Conservation (phyloP, 306 rosid species). For the Corylus americana region DNA sequence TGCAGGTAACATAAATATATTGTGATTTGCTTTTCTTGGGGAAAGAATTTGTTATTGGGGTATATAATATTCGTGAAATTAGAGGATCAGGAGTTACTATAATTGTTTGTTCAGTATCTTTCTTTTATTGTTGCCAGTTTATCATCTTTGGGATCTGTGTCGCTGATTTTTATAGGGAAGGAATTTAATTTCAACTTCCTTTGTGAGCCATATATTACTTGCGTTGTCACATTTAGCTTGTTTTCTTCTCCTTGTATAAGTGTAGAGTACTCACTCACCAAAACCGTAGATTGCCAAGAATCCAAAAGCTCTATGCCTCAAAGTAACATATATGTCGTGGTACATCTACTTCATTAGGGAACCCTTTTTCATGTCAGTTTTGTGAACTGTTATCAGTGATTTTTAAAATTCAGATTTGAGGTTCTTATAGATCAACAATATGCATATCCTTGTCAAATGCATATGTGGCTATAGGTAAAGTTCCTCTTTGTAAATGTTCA, state of each 20-base stretch:
- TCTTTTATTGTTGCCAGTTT: not conserved
- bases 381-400: not conserved
- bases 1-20: conserved; percentile 65
- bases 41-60: too few species aligned
- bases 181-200: not conserved
- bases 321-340: not conserved
- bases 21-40: conserved; percentile 9
- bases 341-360: not conserved
- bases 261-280: not conserved
- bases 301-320: not conserved
- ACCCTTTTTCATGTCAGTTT: not conserved
- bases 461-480: not conserved
- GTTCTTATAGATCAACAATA: not conserved
- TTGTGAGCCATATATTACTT: not conserved
- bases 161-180: not conserved
- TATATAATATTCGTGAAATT: not conserved
- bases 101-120: not conserved
- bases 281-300: not conserved
- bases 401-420: not conserved
- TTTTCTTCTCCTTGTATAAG: not conserved
- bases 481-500: not conserved
- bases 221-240: not conserved
- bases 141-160: not conserved
- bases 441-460: not conserved
- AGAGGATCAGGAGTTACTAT: not conserved